Base-by-base conservation (phyloP, 495 filamentous ascomycete genomes). In the Achaetomiella virescens region DNA sequence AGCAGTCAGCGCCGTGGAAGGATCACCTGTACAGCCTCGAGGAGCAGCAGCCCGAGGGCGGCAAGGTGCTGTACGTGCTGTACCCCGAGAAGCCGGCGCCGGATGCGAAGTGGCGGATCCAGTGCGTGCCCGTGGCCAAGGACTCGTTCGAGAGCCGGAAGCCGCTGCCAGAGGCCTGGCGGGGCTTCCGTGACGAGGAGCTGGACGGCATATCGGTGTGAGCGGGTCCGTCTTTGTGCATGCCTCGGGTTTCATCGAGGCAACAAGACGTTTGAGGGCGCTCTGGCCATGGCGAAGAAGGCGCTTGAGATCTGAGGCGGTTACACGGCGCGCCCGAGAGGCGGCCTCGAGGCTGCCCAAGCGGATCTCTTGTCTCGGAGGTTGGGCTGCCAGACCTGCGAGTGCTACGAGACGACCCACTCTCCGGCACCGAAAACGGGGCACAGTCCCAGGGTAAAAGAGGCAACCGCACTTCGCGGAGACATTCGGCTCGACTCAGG, bases 161-260 rank as follows among this genome's bases (percentile, higher is more conserved):
- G 72, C 83, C 90, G 31, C 75, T 98, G 57, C 95, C 95, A 2
- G 90, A 92, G 71, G 75, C 80, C 17, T 98, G 93, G 93, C 84
- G 91, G 48, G 93, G 95, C 2, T 79, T 93, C 48, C 80, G 95
- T 20, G 93, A 97, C 66, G 83, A 87, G 61, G 80, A 89, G 66
- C 72, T 98, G 54, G 87, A 89, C 66, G 75, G 81, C 54, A 77
- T 95, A 7, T 71, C 81, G 33, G 90, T 0, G 75, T 93, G 5
- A 72, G 74, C 25, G 93, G 92, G 6, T 82, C 88, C 37, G 83
- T 97, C 21, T 98, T 98, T 68, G 87, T 96, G 50, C 93, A 98
- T 63, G 91, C 93, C 8, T 86, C 84, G 50, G 95, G 93, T 5
- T 98, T 98, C 69, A 96, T 97, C 69, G 93, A 95, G 93, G 93